A percentile compares a stretch with the other conserved stretches of the same genome.
Evolutionary conservation across 164 flowering plant species (phyloP).

Genomic region (Akebia trifoliata): DNA sequence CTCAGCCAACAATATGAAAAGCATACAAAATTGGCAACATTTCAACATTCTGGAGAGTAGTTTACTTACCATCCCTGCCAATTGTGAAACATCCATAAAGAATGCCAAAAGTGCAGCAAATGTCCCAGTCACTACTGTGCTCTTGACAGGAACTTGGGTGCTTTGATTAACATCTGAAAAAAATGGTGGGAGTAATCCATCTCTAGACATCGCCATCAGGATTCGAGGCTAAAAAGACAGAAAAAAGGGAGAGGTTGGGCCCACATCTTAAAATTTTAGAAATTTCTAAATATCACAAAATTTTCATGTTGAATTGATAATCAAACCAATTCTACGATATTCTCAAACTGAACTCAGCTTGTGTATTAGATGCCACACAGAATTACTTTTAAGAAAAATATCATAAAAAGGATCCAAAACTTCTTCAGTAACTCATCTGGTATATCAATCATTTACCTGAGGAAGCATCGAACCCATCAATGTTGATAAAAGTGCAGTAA

Average conservation of each 20-base stretch:
- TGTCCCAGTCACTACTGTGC: conserved; percentile 74
- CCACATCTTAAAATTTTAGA: neutral
- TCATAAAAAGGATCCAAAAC: neutral
- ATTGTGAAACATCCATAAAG: conserved; percentile 83
- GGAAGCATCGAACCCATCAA: conserved; percentile 95
- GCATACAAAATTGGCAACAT: neutral
- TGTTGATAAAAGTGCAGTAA: conserved; percentile 84
- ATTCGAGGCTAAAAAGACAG: conserved; percentile 73
- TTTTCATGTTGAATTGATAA: too few species aligned
- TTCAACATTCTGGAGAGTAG: neutral
- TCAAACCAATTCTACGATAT: too few species aligned
- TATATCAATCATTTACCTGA: conserved; percentile 48
- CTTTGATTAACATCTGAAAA: conserved; percentile 65
- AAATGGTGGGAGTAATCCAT: conserved; percentile 84
- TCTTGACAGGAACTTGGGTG: conserved; percentile 85
- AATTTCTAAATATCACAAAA: too few species aligned
- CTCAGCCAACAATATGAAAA: neutral
- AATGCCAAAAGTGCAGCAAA: conserved; percentile 67
- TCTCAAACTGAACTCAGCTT: too few species aligned
- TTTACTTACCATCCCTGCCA: conserved; percentile 90
- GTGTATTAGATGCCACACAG: too few species aligned
- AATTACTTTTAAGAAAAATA: too few species aligned
- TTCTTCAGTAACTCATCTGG: neutral
- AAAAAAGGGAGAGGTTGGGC: too few species aligned
- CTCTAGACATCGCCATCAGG: conserved; percentile 98